Evolutionary conservation across 2,329 filamentous ascomycete genomes (phyloP).

Genomic region (Diplodia scrobiculata): DNA sequence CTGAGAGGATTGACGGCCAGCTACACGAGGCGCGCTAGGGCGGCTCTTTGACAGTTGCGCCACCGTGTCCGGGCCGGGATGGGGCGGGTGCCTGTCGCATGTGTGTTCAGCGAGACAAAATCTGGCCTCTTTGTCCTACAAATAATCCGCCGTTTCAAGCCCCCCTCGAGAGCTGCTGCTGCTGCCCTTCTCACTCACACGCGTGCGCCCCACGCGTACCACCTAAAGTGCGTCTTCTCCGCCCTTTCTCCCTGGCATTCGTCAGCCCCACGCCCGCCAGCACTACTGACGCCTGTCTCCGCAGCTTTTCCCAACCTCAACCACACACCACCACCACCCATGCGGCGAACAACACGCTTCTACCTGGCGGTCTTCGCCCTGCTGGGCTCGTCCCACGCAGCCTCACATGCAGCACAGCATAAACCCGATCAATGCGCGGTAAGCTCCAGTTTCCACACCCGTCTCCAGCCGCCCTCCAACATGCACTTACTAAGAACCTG

Average conservation of each 20-base stretch:
- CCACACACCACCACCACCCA: slow-evolving; percentile 35
- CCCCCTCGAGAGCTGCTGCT: background rate
- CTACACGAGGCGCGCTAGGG: background rate
- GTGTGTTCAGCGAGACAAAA: slow-evolving; percentile 33
- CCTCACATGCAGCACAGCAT: slow-evolving; percentile 42
- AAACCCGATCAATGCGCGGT: slow-evolving; percentile 58
- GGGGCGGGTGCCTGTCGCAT: slow-evolving; percentile 16
- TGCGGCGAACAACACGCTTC: slow-evolving; percentile 60
- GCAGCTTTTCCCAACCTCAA: slow-evolving; percentile 20
- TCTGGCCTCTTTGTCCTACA: slow-evolving; percentile 43
- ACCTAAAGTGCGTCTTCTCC: slow-evolving; percentile 8
- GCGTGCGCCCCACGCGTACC: background rate
- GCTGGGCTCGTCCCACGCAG: slow-evolving; percentile 54
- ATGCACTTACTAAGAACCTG: slow-evolving; percentile 22
- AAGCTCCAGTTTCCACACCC: slow-evolving; percentile 42
- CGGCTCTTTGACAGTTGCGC: slow-evolving; percentile 24
- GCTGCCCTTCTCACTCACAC: background rate
- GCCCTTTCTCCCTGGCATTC: slow-evolving; percentile 1
- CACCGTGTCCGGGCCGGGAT: slow-evolving; percentile 19
- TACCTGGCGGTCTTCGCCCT: slow-evolving; percentile 65
- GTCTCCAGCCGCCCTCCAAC: slow-evolving; percentile 29
- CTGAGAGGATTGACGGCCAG: background rate
- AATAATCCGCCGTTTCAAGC: slow-evolving; percentile 25
- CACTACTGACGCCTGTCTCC: slow-evolving; percentile 17
- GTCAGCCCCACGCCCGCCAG: slow-evolving; percentile 18